A percentile compares a stretch with the other conserved stretches of the same genome.
Conservation (phyloP, 345 rosid species). For the Sapria himalayana region DNA sequence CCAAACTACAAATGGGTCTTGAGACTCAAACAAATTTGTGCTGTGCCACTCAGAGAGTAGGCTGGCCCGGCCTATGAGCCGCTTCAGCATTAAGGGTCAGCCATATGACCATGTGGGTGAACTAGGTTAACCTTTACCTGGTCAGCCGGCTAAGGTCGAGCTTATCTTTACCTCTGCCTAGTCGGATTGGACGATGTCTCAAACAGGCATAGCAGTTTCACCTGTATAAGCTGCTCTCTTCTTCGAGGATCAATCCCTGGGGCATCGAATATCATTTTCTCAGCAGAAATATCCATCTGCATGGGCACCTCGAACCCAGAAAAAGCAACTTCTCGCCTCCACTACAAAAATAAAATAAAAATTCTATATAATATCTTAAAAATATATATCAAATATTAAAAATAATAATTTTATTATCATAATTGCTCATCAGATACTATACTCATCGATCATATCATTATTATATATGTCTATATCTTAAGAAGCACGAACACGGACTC, state of each 20-base stretch:
- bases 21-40: too few species aligned
- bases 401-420: neutral
- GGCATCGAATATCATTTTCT: slow-evolving; percentile 86
- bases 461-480: too few species aligned
- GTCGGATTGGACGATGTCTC: neutral
- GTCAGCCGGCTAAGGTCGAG: too few species aligned
- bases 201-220: slow-evolving; percentile 9
- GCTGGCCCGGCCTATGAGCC: too few species aligned
- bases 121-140: too few species aligned
- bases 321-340: slow-evolving; percentile 95
- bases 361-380: neutral
- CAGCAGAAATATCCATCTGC: slow-evolving; percentile 77
- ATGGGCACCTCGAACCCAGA: slow-evolving; percentile 94
- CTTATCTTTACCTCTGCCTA: too few species aligned
- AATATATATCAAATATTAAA: neutral
- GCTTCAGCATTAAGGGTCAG: too few species aligned
- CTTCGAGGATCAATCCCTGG: slow-evolving; percentile 70
- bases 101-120: too few species aligned
- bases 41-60: too few species aligned
- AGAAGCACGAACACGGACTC: too few species aligned
- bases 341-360: slow-evolving; percentile 19
- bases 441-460: too few species aligned
- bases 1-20: neutral
- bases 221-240: slow-evolving; percentile 76
- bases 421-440: too few species aligned